Evolutionary conservation across 306 rosid species (phyloP), one percentile per base, ranked within the genome.

Genomic region (Trichosanthes truncata): DNA sequence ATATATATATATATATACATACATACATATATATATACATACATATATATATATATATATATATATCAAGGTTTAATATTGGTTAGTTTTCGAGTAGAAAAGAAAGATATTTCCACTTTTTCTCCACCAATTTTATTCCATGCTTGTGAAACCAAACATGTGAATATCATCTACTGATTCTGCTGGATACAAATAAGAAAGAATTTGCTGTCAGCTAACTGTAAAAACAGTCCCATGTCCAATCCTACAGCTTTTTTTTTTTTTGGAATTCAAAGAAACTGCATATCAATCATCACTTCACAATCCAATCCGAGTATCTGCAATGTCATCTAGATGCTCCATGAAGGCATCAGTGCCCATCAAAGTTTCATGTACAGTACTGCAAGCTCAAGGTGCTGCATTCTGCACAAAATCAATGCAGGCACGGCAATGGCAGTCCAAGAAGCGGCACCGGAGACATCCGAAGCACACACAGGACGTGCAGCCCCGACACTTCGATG

Each of bases 381-480:
- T 29, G 11, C 35, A 48, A 46, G 77, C 23, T 72, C 57, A 72
- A 72, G 77, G 77, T 45, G 57, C 57, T 8, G 74, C 86, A 76
- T 83, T 76, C 4, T 80, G 77, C 85, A 89, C 83, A 76, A 79
- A 91, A 68, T 89, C 88, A 1, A 60, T 36, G 79, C 92, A 91
- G 5, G 76, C 65, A 4, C 79, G 91, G 71, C 93, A 88, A 9
- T 33, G 43, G 57, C 91, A 89, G 77, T 88, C 80, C 71, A 52
- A 18, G 83, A 82, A 91, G 36, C 92, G 91, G 82, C 94, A 89
- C 72, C 41, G 82, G 60, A 71, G 65, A 57, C 92, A 91, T 41
- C 92, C 92, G 5, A 59, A 21, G 18, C 92, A 91, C 17, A 79
- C 85, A 25, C 91, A 84, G 10, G 59, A 31, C 1, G 59, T 35